These are phyloP conservation scores for Linnemannia schmuckeri DNA, from an alignment of 192 early-diverging fungal genomes.

Conservation along the genomic window DNA sequence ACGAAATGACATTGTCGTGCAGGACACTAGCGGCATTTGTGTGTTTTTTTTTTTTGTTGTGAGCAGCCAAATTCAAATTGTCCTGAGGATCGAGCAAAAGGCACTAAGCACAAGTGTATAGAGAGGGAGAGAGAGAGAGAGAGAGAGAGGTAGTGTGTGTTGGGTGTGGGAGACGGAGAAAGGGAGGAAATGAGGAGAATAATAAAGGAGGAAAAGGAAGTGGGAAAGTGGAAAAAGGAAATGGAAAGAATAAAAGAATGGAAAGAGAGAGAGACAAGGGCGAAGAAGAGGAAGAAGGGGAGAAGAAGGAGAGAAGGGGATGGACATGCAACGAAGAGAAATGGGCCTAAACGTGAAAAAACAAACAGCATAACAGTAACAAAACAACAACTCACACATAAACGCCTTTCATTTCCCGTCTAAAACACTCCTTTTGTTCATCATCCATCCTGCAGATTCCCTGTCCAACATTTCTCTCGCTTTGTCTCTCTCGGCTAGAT, in stretches of 20 bases:
- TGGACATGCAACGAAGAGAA: neutral
- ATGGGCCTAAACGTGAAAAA: neutral
- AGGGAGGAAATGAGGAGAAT: neutral
- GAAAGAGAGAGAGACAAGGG: conserved; percentile 8
- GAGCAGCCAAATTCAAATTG: neutral
- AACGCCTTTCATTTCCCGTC: neutral
- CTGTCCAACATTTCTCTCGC: neutral
- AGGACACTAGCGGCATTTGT: neutral
- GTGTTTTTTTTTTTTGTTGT: neutral
- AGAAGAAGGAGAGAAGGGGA: too few relatives aligned
- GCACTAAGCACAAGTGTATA: too few relatives aligned
- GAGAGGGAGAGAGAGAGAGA: neutral
- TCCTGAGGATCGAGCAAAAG: neutral
- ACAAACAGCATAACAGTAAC: neutral
- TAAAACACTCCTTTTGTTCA: neutral
- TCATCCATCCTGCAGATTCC: neutral
- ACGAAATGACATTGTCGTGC: neutral
- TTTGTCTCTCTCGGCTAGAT: neutral
- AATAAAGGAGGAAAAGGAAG: neutral
- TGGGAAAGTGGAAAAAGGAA: neutral
- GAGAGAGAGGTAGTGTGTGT: neutral
- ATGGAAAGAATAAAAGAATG: neutral
- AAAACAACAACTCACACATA: neutral
- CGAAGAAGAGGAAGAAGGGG: neutral
- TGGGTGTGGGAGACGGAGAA: neutral